Base-by-base conservation (phyloP, 495 filamentous ascomycete species). In the Rhypophila decipiens region DNA sequence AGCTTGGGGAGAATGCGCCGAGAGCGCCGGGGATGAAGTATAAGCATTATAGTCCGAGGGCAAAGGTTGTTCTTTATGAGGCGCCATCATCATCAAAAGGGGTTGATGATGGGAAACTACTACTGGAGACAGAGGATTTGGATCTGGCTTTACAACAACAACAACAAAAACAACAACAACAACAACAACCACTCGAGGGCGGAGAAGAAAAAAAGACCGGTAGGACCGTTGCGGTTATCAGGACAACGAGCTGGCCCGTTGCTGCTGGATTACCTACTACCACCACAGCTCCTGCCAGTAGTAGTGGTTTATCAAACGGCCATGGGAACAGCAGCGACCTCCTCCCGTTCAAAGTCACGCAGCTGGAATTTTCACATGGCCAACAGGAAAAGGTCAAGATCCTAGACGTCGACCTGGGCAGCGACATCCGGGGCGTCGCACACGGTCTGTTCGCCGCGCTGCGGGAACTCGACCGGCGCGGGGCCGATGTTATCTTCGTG, bases 11-110 rank as follows among this genome's bases (percentile, higher is more conserved):
- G 22, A 31, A n/a, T 46, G 69, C 72, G 19, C 91, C 94, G 5
- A 78, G 85, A 46, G 90, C 91, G 2, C 93, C 93, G 8, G 93
- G 93, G 2, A 99, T 99, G 93, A 99, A 99, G 60, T 99, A 99
- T 65, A 85, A 90, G 55, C 93, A 99, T 63, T 99, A 99, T 60
- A 94, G 90, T 18, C 93, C 93, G 0, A 86, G 84, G 58, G 93
- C 93, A 13, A 82, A 75, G 24, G 91, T 99, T 9, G 69, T 96
- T 19, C 72, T 99, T 1, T 93, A 86, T 60, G 87, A 95, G 61
- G 57, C 63, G n/a, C n/a, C n/a, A n/a, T n/a, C n/a, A n/a, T n/a
- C n/a, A n/a, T n/a, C n/a, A n/a, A n/a, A n/a, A n/a, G 55, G 49
- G 53, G 56, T 44, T n/a, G 36, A 36, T 11, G 42, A 18, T 23